phyloP scores from a whole-genome alignment of 2,329 filamentous ascomycete species.

The Phyllachora maydis region DNA sequence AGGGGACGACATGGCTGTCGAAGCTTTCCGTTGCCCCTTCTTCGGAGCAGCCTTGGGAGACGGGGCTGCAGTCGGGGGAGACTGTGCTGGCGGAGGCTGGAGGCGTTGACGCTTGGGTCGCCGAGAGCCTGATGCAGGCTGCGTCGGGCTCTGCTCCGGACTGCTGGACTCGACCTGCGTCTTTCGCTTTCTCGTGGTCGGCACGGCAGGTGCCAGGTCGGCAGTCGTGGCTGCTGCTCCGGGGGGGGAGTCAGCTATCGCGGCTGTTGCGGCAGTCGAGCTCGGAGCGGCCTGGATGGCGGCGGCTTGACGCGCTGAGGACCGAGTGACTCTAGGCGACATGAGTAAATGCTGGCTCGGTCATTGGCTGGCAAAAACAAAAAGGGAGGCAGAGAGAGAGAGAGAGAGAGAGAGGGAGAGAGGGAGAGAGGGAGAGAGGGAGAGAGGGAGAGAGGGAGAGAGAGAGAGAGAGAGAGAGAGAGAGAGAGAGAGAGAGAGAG shows the following conservation, averaged over 20 bases:
- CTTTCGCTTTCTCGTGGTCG: conserved; percentile 58
- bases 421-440: neutral
- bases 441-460: conserved; percentile 4
- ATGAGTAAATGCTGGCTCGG: conserved; percentile 41
- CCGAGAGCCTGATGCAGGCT: conserved; percentile 21
- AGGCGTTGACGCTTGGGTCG: conserved; percentile 55
- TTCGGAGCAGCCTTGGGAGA: conserved; percentile 23
- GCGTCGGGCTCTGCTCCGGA: conserved; percentile 10
- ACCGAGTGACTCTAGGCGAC: conserved; percentile 92
- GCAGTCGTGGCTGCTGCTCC: too few species aligned
- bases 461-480: too few species aligned
- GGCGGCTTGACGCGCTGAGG: conserved; percentile 77
- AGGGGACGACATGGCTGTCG: conserved; percentile 51
- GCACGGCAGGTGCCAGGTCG: conserved; percentile 14
- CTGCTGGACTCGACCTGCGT: conserved; percentile 31
- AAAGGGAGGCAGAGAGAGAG: too few species aligned
- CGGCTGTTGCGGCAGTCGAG: conserved; percentile 13
- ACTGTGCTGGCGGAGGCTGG: conserved; percentile 18
- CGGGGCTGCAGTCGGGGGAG: conserved; percentile 12
- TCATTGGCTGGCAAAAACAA: conserved; percentile 6
- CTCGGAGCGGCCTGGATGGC: conserved; percentile 27
- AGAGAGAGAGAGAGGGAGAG: conserved; percentile 3
- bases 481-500: too few species aligned
- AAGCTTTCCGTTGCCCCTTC: conserved; percentile 39
- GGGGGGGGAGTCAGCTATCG: conserved; percentile 19